phyloP scores from a whole-genome alignment of 805 yeast species.

The Yamadazyma tumulicola region DNA sequence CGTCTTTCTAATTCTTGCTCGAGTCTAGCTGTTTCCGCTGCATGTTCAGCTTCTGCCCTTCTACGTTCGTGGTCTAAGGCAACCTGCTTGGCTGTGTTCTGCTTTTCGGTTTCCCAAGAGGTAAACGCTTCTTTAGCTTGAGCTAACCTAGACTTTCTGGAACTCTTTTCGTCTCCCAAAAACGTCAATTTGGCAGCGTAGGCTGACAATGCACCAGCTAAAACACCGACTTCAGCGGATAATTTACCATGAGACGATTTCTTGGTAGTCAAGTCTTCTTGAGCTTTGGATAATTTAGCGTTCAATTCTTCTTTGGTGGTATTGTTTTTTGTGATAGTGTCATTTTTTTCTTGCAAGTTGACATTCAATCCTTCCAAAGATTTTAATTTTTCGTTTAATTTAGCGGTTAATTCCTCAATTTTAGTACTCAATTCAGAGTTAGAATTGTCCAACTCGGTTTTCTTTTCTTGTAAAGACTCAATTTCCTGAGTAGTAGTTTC shows the following conservation, averaged over 20 bases:
- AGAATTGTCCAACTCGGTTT: slow-evolving; percentile 35
- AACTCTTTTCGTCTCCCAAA: slow-evolving; percentile 37
- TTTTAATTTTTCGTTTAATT: slow-evolving; percentile 37
- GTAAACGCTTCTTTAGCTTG: slow-evolving; percentile 39
- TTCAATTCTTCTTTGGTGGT: slow-evolving; percentile 41
- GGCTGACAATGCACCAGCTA: slow-evolving; percentile 41
- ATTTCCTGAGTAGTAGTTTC: slow-evolving; percentile 42
- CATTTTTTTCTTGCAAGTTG: slow-evolving; percentile 28
- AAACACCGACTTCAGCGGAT: slow-evolving; percentile 40
- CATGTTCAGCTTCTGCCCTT: slow-evolving; percentile 42
- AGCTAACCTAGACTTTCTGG: slow-evolving; percentile 30
- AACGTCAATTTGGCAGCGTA: slow-evolving; percentile 41
- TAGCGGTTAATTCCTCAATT: slow-evolving; percentile 41
- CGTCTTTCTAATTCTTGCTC: slow-evolving; percentile 34
- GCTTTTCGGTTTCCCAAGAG: slow-evolving; percentile 46
- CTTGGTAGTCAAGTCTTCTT: slow-evolving; percentile 35
- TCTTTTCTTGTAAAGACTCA: slow-evolving; percentile 42
- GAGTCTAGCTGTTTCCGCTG: slow-evolving; percentile 27
- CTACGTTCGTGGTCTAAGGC: slow-evolving; percentile 33
- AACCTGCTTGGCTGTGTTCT: slow-evolving; percentile 37
- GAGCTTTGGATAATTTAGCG: slow-evolving; percentile 30
- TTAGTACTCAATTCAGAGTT: slow-evolving; percentile 36
- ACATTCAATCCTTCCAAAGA: slow-evolving; percentile 30
- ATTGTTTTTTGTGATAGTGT: slow-evolving; percentile 22
- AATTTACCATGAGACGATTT: slow-evolving; percentile 35